These are phyloP conservation scores for Lipomyces chichibuensis DNA, from an alignment of 805 yeast genomes.

Conservation along the genomic window DNA sequence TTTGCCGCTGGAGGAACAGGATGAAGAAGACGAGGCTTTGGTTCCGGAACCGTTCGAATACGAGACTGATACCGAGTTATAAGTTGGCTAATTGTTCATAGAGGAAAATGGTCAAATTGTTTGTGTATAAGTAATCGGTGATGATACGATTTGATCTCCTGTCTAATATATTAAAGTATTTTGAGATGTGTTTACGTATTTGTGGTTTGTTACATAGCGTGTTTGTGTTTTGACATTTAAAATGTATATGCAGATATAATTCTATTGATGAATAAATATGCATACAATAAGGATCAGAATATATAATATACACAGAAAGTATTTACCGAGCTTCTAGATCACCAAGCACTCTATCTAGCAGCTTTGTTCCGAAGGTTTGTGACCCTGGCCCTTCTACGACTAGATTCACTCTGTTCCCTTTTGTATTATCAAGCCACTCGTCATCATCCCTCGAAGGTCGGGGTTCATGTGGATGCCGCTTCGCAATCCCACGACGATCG, in stretches of 20 bases:
- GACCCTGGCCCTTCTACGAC: conserved; percentile 37
- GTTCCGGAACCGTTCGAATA: conserved; percentile 50
- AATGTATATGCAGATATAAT: background rate
- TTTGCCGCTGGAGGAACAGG: conserved; percentile 73
- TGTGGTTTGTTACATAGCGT: conserved; percentile 1
- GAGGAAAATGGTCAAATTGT: background rate
- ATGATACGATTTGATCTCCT: background rate
- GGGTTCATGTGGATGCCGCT: conserved; percentile 30
- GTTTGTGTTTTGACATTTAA: background rate
- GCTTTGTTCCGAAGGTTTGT: conserved; percentile 31
- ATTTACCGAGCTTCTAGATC: background rate
- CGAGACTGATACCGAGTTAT: conserved; percentile 39
- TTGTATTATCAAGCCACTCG: conserved; percentile 37
- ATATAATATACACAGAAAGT: background rate
- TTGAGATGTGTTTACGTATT: background rate
- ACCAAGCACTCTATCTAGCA: conserved; percentile 35
- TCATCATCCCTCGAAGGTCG: conserved; percentile 28
- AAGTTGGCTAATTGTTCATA: conserved; percentile 2
- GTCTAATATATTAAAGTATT: background rate
- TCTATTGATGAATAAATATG: background rate
- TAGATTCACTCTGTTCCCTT: conserved; percentile 38
- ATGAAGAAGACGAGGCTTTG: conserved; percentile 57
- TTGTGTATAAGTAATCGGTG: background rate
- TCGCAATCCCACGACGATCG: conserved; percentile 44
- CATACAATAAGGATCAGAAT: no score